Evolutionary conservation across 495 filamentous ascomycete species (phyloP).

Genomic region (Hypoxylon perforatum): DNA sequence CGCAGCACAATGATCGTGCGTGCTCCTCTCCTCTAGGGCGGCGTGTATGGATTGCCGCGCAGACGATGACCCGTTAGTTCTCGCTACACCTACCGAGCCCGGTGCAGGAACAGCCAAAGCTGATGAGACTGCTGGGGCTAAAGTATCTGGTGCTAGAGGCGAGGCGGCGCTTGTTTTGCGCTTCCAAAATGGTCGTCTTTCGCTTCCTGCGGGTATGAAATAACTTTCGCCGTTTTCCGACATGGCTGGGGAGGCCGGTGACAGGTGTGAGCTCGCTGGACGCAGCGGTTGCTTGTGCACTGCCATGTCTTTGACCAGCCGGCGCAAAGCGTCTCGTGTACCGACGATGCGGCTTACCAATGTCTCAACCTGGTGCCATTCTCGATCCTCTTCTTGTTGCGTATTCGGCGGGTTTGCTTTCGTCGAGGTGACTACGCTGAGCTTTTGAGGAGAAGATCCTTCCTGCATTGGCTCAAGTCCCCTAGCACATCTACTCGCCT

Average conservation of each 20-base stretch:
- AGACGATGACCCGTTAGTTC: slow-evolving; percentile 28
- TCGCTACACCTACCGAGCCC: slow-evolving; percentile 47
- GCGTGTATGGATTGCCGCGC: slow-evolving; percentile 37
- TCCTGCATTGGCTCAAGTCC: slow-evolving; percentile 55
- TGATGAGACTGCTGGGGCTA: slow-evolving; percentile 60
- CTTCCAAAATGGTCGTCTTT: slow-evolving; percentile 85
- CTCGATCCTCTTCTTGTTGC: slow-evolving; percentile 72
- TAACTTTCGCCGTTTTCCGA: slow-evolving; percentile 60
- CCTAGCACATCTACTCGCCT: slow-evolving; percentile 69
- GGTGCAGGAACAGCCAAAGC: slow-evolving; percentile 70
- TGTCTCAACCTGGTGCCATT: slow-evolving; percentile 86
- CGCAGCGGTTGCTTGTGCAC: slow-evolving; percentile 62
- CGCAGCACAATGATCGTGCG: slow-evolving; percentile 82
- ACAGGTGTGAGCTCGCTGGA: slow-evolving; percentile 53
- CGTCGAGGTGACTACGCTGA: slow-evolving; percentile 36
- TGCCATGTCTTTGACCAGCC: slow-evolving; percentile 84
- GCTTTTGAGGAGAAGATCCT: slow-evolving; percentile 38
- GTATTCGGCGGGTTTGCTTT: slow-evolving; percentile 33
- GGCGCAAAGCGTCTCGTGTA: slow-evolving; percentile 85
- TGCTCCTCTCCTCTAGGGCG: slow-evolving; percentile 64
- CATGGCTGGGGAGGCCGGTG: slow-evolving; percentile 50
- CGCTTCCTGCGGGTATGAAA: slow-evolving; percentile 52
- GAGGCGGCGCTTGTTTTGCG: slow-evolving; percentile 73
- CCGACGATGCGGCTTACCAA: slow-evolving; percentile 86
- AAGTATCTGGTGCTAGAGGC: slow-evolving; percentile 54